Evolutionary conservation across 352 stramenopile species (phyloP), one percentile per base, ranked within the genome.

Genomic region (Globisporangium yorkense): DNA sequence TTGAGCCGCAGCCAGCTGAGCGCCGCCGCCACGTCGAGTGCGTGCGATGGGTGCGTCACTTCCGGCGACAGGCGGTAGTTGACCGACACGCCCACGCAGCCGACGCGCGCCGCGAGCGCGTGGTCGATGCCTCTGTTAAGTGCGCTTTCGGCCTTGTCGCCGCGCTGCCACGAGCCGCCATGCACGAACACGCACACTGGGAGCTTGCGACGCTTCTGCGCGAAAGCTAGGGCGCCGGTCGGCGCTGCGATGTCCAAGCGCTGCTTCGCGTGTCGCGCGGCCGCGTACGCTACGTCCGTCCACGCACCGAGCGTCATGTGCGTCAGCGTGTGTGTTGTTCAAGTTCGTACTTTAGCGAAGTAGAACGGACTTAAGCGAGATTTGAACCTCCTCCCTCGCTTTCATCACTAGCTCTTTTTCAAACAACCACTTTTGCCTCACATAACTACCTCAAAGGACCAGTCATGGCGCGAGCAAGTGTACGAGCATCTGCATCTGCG

Each of bases 41-140:
- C 69, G 67, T 95, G 85, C 21, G 78, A 70, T 6, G 85, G 85
- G 43, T 95, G 83, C 41, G 57, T 54, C 4, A 82, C 84, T 69
- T 88, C 75, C 16, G 85, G 83, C 10, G 85, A 93, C 31, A 95
- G 60, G 1, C 83, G 77, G 50, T 95, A 95, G 72, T 93, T 93
- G 13, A 93, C 63, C 5, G 74, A 87, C 2, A 92, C 81, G 15
- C 83, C 80, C 2, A 89, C 48, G 27, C 47, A 84, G 6, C 74
- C 78, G 33, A 39, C 8, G 24, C 70, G 68, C 29, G 67, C 60
- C 35, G 79, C 83, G 21, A 93, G 83, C 1, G 78, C 71, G 15
- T 72, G 60, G 45, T 84, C 79, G 29, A 95, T 82, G 35, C 78
- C 70, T 40, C 73, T 63, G 51, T 89, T 92, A 21, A 92, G 68